Conservation (phyloP, 2,329 filamentous ascomycete species). For the Epichloe glyceriae region DNA sequence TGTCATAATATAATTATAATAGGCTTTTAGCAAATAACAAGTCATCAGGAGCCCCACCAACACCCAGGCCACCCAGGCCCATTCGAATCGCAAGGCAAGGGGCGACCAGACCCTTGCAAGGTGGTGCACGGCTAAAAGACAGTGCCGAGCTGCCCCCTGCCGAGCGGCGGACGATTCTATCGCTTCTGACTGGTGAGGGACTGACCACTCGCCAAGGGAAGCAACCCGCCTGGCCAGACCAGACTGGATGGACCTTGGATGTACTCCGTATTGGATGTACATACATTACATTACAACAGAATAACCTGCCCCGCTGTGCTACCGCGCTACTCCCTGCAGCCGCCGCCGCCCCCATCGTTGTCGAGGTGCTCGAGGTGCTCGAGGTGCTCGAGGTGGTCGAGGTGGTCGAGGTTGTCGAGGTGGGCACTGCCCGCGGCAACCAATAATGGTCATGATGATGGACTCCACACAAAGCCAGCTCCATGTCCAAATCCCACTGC, state of each 20-base stretch:
- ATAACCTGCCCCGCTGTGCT: not conserved
- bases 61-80: too few species aligned
- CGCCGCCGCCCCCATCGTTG: not conserved
- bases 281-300: not conserved
- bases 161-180: not conserved
- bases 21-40: too few species aligned
- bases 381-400: too few species aligned
- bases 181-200: not conserved
- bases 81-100: too few species aligned
- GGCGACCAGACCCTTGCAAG: not conserved
- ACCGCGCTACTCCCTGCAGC: not conserved
- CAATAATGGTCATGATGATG: conserved; percentile 5
- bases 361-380: too few species aligned
- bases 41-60: too few species aligned
- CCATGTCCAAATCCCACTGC: conserved; percentile 3
- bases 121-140: not conserved
- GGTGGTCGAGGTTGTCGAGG: not conserved
- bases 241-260: not conserved
- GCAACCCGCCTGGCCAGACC: not conserved
- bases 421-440: not conserved
- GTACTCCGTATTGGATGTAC: too few species aligned
- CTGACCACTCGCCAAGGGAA: not conserved
- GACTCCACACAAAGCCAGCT: conserved; percentile 2
- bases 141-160: too few species aligned
- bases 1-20: too few species aligned